A percentile compares a stretch with the other conserved stretches of the same genome.
Evolutionary conservation across 2,329 filamentous ascomycete species (phyloP).

Genomic region (Dichotomopilus funicola): DNA sequence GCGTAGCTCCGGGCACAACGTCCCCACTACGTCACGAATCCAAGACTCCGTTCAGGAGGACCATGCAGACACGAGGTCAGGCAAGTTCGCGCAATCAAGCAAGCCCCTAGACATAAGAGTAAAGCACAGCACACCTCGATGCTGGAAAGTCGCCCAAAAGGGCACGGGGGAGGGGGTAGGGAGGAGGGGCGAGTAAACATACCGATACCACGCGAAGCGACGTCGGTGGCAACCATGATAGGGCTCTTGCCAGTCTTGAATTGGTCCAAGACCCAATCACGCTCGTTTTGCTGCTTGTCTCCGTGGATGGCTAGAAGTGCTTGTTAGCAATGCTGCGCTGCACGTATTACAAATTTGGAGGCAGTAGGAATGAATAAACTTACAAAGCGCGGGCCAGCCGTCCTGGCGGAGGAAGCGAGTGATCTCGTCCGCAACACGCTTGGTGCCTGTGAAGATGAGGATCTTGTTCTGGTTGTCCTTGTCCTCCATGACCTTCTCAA

Average conservation of each 20-base stretch:
- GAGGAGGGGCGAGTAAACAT: conserved; percentile 56
- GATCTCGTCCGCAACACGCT: conserved; percentile 96
- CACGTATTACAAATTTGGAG: conserved; percentile 27
- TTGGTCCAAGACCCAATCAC: conserved; percentile 98
- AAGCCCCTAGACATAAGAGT: conserved; percentile 86
- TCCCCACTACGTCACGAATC: conserved; percentile 63
- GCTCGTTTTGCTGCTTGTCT: conserved; percentile 98
- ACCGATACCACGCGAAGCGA: conserved; percentile 99
- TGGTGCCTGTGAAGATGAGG: conserved; percentile 87
- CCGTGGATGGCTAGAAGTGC: conserved; percentile 75
- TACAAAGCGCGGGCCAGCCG: conserved; percentile 94
- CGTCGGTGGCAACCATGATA: conserved; percentile 99
- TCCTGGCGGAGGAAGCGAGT: conserved; percentile 95
- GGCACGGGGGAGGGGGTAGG: conserved; percentile 21
- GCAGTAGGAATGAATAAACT: conserved; percentile 43
- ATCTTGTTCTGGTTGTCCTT: conserved; percentile 91
- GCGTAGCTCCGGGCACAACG: conserved; percentile 54
- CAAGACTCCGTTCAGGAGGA: conserved; percentile 81
- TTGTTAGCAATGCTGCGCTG: conserved; percentile 30
- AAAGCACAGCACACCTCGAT: conserved; percentile 65
- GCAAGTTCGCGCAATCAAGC: conserved; percentile 86
- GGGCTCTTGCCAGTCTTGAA: conserved; percentile 99
- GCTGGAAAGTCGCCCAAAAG: conserved; percentile 44
- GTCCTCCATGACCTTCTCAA: conserved; percentile 97
- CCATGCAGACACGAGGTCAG: conserved; percentile 80